phyloP scores from a whole-genome alignment of 1,284 basidiomycete species.

The Ceratobasidium sp. region DNA sequence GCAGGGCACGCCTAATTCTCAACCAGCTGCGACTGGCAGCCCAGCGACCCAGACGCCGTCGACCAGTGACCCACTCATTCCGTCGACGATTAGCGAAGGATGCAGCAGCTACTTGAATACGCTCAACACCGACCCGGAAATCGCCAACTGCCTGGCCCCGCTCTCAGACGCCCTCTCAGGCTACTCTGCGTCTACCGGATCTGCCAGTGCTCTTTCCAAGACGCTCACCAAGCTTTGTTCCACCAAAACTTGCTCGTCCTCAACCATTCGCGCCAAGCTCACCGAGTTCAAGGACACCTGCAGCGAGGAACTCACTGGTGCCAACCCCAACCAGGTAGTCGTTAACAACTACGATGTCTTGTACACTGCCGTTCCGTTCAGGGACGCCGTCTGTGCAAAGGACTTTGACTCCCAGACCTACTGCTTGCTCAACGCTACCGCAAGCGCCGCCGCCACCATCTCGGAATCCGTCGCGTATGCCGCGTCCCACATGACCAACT shows the following conservation, averaged over 20 bases:
- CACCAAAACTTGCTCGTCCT: conserved; percentile 61
- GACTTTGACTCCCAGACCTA: conserved; percentile 66
- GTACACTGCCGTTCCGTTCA: conserved; percentile 72
- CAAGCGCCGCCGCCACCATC: conserved; percentile 46
- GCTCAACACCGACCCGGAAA: conserved; percentile 65
- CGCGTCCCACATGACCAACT: conserved; percentile 41
- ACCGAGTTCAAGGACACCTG: conserved; percentile 74
- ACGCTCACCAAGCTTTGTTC: conserved; percentile 69
- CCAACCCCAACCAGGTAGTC: conserved; percentile 58
- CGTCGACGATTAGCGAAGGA: conserved; percentile 61
- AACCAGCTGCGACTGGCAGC: background rate
- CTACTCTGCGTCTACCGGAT: conserved; percentile 61
- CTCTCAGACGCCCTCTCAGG: conserved; percentile 65
- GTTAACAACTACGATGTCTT: conserved; percentile 76
- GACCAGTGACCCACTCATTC: conserved; percentile 60
- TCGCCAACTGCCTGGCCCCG: conserved; percentile 69
- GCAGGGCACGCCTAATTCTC: background rate
- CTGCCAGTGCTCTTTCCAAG: conserved; percentile 55
- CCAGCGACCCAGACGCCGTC: background rate
- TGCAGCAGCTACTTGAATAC: conserved; percentile 68
- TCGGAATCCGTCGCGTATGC: conserved; percentile 34
- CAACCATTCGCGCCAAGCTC: conserved; percentile 65
- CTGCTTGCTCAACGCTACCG: conserved; percentile 62
- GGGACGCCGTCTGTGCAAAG: conserved; percentile 73
- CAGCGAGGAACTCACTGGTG: conserved; percentile 65